Evolutionary conservation across 768 basidiomycete species (phyloP).

Genomic region (Trametes coccinea): DNA sequence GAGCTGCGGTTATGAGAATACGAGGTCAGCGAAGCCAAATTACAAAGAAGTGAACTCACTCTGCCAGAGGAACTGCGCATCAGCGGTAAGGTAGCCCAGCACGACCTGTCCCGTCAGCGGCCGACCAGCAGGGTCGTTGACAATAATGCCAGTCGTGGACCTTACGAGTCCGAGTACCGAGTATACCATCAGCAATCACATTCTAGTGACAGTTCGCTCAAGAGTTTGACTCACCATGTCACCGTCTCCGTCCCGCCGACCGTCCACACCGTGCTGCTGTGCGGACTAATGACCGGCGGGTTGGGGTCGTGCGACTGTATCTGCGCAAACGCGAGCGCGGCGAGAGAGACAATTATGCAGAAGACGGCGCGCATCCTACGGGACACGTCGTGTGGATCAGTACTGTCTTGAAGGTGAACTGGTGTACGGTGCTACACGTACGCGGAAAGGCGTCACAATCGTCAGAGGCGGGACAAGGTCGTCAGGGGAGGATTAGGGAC

Average conservation of each 20-base stretch:
- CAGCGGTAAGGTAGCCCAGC: neutral
- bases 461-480: neutral
- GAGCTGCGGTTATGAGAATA: neutral
- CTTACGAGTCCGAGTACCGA: neutral
- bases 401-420: neutral
- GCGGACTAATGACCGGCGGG: neutral
- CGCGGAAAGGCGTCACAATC: neutral
- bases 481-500: neutral
- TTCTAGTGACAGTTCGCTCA: neutral
- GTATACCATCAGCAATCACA: neutral
- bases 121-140: neutral
- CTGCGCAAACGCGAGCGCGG: slow-evolving; percentile 1
- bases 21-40: no score
- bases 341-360: neutral
- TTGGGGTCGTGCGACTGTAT: neutral
- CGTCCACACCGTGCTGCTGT: neutral
- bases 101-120: neutral
- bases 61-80: neutral
- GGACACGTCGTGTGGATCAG: neutral
- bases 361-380: neutral
- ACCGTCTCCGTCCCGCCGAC: neutral
- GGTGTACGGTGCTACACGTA: neutral
- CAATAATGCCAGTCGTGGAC: neutral
- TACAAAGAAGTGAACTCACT: neutral
- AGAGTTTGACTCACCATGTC: neutral